Evolutionary conservation across 2,329 filamentous ascomycete genomes (phyloP), one percentile per base, ranked within the genome.

Genomic region (Ceratocystis cacaofunesta): DNA sequence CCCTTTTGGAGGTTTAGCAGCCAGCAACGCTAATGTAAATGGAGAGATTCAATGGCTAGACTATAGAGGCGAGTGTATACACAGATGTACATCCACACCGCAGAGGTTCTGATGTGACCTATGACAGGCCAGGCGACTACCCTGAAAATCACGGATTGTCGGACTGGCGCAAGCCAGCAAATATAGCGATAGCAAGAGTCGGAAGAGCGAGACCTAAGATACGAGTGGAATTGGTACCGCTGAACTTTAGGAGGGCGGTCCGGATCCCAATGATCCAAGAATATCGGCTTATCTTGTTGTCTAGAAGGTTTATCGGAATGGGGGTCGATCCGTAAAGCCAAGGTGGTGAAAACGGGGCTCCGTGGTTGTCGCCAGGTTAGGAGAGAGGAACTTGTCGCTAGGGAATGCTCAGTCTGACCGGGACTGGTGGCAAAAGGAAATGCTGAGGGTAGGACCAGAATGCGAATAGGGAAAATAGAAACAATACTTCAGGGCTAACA

Each of bases 291-390:
- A 28, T 28, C 30, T 15, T 28, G 25, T 30, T 58, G 28, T 58
- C 28, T 19, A n/a, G 25, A 25, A 32, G 52, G 17, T n/a, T 25
- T 32, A 25, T 36, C 8, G 28, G 32, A 30, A 58, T 58, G 8
- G 17, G 30, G 15, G 55, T 58, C 55, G 55, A n/a, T 58, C 28
- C 6, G 55, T 30, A 58, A 15, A 41, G 36, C 36, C 12, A 15
- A 25, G 55, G 55, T 58, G 55, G 55, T 58, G 55, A 58, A 58
- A 58, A 58, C n/a, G 55, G 55, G 55, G 19, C 28, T 19, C 52
- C 22, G 52, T 32, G 52, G 22, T 25, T 57, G 36, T 41, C 36
- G 36, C 36, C 12, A n/a, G 55, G 19, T 8, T n/a, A 25, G 17
- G 10, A 19, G 17, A 58, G 7, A 58, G 28, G 55, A 58, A 58